Evolutionary conservation across 371 early-diverging fungal species (phyloP).

Genomic region (Mucor sp.): DNA sequence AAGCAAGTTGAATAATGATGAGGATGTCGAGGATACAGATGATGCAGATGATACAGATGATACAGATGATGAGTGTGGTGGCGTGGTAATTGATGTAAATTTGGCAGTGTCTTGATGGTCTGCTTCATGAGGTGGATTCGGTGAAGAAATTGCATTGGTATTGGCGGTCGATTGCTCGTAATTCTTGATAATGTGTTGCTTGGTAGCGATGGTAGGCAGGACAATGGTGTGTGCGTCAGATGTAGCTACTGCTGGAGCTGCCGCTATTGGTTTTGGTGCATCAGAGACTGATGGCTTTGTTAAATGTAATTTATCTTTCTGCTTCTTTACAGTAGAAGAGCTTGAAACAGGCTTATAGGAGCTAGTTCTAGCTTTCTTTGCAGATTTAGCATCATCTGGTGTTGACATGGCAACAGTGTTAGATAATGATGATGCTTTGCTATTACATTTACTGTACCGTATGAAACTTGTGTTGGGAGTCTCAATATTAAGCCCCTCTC

Average conservation of each 20-base stretch:
- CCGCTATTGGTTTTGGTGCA: not conserved
- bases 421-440: constrained; percentile 11
- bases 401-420: constrained; percentile 9
- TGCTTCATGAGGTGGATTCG: not conserved
- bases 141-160: not conserved
- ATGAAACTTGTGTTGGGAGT: constrained; percentile 5
- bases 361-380: constrained; percentile 7
- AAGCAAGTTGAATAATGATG: not conserved
- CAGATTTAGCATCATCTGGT: constrained; percentile 18
- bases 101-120: not conserved
- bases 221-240: not conserved
- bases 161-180: not conserved
- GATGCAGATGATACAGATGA: not conserved
- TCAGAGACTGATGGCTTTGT: not conserved
- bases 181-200: not conserved
- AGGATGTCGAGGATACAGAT: not conserved
- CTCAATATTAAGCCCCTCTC: constrained; percentile 15
- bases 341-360: constrained; percentile 5
- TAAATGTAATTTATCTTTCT: constrained; percentile 15
- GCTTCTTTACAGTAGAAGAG: constrained; percentile 7
- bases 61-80: not conserved
- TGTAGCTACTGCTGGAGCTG: not conserved
- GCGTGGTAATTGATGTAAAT: not conserved
- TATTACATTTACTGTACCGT: constrained; percentile 19
- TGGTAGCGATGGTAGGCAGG: not conserved